Evolutionary conservation across 2,329 filamentous ascomycete species (phyloP), one percentile per base, ranked within the genome.

Genomic region (Knoxdaviesia proteae): DNA sequence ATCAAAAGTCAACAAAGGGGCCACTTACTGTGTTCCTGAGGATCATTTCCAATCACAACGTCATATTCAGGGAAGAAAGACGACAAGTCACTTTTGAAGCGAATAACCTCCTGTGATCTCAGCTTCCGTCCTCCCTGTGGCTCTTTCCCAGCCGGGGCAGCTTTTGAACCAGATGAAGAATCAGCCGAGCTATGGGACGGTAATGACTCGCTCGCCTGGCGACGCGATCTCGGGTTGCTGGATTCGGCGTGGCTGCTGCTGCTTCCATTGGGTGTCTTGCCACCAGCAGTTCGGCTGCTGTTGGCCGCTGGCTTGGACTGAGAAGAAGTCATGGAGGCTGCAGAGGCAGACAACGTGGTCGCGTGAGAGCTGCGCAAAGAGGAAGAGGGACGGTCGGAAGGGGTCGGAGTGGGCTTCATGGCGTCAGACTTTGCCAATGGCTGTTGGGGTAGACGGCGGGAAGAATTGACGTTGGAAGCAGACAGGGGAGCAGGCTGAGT

Each of bases 41-140:
- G 74, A 48, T 84, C 78, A 55, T 92, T 83, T 47, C 83, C 86
- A 61, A 96, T 84, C 50, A 94, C 74, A 56, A 93, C 84, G 59
- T 94, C 87, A 59, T 94, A 96, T 54, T 92, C 87, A 42, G 82
- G 77, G 54, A 96, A 94, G 61, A 94, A 96, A 40, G 76, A 72
- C 35, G 86, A 79, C 47, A 96, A 68, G 55, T 94, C 87, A 60
- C 86, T 94, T 67, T 92, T 94, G 61, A 86, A 79, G 51, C 84
- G 71, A 42, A 79, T 79, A 7, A 80, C 81, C 52, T 93, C 84
- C 53, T 92, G 82, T 42, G 84, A 93, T 48, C 88, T 74, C 56
- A 94, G 64, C 55, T 84, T 88, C 53, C 71, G 69, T 49, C 87
- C 76, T 50, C 82, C 80, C 50, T 82, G 77, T 47, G 75, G 64